Percentiles rank a stretch among this genome's conserved stretches.
These are phyloP conservation scores for Entelexis sorbosivorans DNA, from an alignment of 1,139 yeast genomes.

Conservation along the genomic window DNA sequence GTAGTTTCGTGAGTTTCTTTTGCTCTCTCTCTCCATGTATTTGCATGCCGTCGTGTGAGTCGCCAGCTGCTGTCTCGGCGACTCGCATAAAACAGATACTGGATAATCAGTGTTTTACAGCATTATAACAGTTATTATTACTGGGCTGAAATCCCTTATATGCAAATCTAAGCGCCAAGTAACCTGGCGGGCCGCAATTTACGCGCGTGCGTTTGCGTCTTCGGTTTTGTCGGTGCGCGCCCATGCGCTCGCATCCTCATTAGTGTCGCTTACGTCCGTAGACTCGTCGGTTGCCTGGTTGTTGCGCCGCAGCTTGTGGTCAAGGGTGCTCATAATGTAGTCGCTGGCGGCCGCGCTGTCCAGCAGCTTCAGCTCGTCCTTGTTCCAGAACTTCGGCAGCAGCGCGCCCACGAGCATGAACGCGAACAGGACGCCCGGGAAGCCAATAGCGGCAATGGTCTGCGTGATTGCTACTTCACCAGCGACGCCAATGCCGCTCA, in stretches of 20 bases:
- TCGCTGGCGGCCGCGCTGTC: slow-evolving; percentile 70
- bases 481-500: slow-evolving; percentile 58
- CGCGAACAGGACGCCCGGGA: slow-evolving; percentile 69
- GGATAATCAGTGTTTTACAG: too few relatives aligned
- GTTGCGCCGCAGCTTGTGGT: slow-evolving; percentile 10
- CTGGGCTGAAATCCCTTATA: too few relatives aligned
- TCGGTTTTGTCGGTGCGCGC: not conserved
- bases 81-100: too few relatives aligned
- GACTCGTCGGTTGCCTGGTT: not conserved
- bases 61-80: too few relatives aligned
- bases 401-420: slow-evolving; percentile 52
- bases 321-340: slow-evolving; percentile 34
- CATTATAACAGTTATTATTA: too few relatives aligned
- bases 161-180: too few relatives aligned
- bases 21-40: too few relatives aligned
- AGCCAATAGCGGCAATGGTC: slow-evolving; percentile 87
- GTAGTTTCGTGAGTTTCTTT: too few relatives aligned
- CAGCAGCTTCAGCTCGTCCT: slow-evolving; percentile 46
- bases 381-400: slow-evolving; percentile 55
- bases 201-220: not conserved
- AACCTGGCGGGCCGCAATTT: too few relatives aligned
- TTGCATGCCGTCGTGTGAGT: too few relatives aligned
- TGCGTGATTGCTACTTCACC: slow-evolving; percentile 79
- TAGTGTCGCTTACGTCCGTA: not conserved
- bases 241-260: not conserved